Conservation (phyloP, 805 yeast genomes). For the Kazachstania kunashirensis region DNA sequence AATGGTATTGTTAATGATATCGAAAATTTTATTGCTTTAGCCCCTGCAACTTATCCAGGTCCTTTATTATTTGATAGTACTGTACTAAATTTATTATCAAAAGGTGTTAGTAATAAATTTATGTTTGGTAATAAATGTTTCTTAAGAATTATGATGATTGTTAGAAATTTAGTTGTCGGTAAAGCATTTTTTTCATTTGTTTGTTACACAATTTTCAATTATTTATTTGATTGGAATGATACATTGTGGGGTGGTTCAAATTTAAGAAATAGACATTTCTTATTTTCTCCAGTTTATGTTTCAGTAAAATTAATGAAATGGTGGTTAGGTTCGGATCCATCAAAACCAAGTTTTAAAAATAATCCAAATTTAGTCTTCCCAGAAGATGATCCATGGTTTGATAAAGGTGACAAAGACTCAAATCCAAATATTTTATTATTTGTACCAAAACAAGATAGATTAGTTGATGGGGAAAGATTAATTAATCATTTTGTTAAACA, state of each 20-base stretch:
- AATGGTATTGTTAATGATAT: conserved; percentile 39
- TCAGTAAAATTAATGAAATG: conserved; percentile 77
- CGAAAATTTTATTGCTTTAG: conserved; percentile 60
- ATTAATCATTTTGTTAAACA: conserved; percentile 49
- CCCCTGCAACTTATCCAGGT: conserved; percentile 92
- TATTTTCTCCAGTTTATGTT: conserved; percentile 81
- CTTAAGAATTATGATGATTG: conserved; percentile 58
- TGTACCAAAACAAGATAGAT: conserved; percentile 60
- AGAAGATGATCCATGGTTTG: conserved; percentile 45
- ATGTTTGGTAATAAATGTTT: conserved; percentile 72
- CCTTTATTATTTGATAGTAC: conserved; percentile 49
- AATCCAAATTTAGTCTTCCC: conserved; percentile 37
- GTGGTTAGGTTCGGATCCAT: conserved; percentile 59
- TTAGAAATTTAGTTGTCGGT: conserved; percentile 43
- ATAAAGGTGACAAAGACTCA: conserved; percentile 12
- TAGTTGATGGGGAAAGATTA: conserved; percentile 72
- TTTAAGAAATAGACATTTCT: conserved; percentile 62
- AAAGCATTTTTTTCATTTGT: conserved; percentile 45
- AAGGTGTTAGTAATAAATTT: conserved; percentile 35
- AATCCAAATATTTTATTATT: conserved; percentile 58
- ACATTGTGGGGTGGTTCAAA: conserved; percentile 56
- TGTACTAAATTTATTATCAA: conserved; percentile 51
- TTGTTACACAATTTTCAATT: conserved; percentile 77
- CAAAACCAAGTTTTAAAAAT: conserved; percentile 33
- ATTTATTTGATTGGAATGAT: conserved; percentile 80